A percentile compares a stretch with the other conserved stretches of the same genome.
phyloP scores from a whole-genome alignment of 148 eudicot species.

The Limonium bicolor region DNA sequence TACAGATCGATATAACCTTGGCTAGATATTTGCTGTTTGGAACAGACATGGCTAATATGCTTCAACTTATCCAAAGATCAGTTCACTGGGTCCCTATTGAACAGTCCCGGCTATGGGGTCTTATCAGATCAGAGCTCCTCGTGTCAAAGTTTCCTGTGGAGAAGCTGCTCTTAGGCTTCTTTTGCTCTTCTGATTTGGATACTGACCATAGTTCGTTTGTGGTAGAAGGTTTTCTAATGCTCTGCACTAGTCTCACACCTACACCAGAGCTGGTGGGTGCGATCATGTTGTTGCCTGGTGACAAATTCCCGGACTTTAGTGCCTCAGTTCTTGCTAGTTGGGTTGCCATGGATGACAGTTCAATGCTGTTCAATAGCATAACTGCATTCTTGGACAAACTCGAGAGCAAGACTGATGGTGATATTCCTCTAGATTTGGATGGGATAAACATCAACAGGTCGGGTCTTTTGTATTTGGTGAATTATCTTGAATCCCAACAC shows the following conservation, averaged over 20 bases:
- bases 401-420: slow-evolving; percentile 8
- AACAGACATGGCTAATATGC: slow-evolving; percentile 10
- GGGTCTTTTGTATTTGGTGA: slow-evolving; percentile 16
- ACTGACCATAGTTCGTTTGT: slow-evolving; percentile 7
- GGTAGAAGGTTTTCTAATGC: slow-evolving; percentile 14
- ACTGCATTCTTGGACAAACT: slow-evolving; percentile 17
- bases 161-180: slow-evolving; percentile 18
- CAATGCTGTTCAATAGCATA: slow-evolving; percentile 13
- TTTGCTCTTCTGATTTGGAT: slow-evolving; percentile 17
- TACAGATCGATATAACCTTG: slow-evolving; percentile 19
- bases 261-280: slow-evolving; percentile 28
- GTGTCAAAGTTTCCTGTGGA: slow-evolving; percentile 19
- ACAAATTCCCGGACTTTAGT: slow-evolving; percentile 17
- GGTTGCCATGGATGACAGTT: slow-evolving; percentile 7
- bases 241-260: slow-evolving; percentile 18
- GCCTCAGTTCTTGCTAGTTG: slow-evolving; percentile 25
- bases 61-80: slow-evolving; percentile 14
- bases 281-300: slow-evolving; percentile 21
- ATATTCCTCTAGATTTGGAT: slow-evolving; percentile 5
- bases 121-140: slow-evolving; percentile 23
- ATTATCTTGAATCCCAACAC: slow-evolving; percentile 13
- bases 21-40: slow-evolving; percentile 24
- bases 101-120: slow-evolving; percentile 20
- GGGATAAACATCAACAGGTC: slow-evolving; percentile 15
- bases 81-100: slow-evolving; percentile 16